Evolutionary conservation across 495 filamentous ascomycete genomes (phyloP).

Genomic region (Hypomontagnella monticulosa): DNA sequence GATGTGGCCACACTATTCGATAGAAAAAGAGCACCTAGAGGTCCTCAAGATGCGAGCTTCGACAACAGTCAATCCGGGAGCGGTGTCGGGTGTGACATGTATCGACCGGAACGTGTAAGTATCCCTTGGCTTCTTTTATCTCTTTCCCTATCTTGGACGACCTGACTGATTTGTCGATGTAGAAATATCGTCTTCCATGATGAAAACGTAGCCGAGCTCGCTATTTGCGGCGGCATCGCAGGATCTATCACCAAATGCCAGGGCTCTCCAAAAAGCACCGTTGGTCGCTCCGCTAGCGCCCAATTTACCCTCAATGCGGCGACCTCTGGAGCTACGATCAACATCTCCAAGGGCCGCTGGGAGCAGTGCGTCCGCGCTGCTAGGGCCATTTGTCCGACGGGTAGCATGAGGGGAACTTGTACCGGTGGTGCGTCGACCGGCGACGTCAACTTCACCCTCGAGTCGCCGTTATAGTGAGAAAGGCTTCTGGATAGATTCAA

Average conservation of each 20-base stretch:
- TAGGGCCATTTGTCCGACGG: constrained; percentile 57
- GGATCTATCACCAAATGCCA: constrained; percentile 56
- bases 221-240: constrained; percentile 63
- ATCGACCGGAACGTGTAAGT: constrained; percentile 50
- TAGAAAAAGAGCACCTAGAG: constrained; percentile 43
- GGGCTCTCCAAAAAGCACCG: constrained; percentile 50
- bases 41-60: constrained; percentile 50
- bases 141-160: not conserved
- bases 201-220: constrained; percentile 62
- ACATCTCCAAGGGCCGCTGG: constrained; percentile 62
- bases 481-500: not conserved
- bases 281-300: constrained; percentile 57
- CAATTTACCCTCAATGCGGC: constrained; percentile 55
- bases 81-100: constrained; percentile 49
- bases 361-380: constrained; percentile 61
- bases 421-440: constrained; percentile 59
- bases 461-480: constrained; percentile 31
- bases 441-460: constrained; percentile 59
- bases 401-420: constrained; percentile 57
- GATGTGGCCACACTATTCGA: constrained; percentile 43
- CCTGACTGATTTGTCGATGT: not conserved
- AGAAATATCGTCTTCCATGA: constrained; percentile 63
- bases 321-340: constrained; percentile 53
- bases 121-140: not conserved
- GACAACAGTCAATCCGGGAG: constrained; percentile 46